Conservation (phyloP, 768 basidiomycete genomes). For the Lentinula detonsa region DNA sequence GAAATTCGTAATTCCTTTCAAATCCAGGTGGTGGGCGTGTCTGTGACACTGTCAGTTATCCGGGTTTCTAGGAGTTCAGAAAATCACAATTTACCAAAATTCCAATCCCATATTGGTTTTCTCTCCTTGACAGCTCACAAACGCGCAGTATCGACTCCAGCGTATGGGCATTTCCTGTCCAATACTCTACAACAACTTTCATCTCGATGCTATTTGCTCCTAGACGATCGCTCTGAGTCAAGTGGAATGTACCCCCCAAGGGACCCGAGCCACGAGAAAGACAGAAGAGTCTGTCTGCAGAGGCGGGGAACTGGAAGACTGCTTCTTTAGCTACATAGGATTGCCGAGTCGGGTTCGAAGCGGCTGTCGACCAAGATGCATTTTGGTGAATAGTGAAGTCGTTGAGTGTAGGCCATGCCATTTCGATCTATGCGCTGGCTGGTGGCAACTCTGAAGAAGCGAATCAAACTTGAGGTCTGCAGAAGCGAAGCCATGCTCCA, state of each 20-base stretch:
- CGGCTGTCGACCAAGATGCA: neutral
- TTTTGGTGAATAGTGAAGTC: neutral
- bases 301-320: neutral
- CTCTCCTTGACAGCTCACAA: neutral
- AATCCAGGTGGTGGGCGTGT: neutral
- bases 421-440: neutral
- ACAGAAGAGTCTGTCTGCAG: neutral
- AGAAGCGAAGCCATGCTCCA: neutral
- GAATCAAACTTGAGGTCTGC: neutral
- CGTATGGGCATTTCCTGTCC: neutral
- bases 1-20: neutral
- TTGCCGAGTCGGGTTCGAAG: neutral
- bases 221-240: neutral
- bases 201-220: neutral
- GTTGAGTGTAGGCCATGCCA: neutral
- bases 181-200: neutral
- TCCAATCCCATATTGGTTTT: neutral
- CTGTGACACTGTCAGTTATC: neutral
- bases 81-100: neutral
- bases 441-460: neutral
- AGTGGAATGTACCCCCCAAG: neutral
- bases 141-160: neutral
- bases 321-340: neutral
- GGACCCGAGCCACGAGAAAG: neutral
- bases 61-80: too few relatives aligned